These are phyloP conservation scores for Mycena leptocephala DNA, from an alignment of 768 basidiomycete species.

Conservation along the genomic window DNA sequence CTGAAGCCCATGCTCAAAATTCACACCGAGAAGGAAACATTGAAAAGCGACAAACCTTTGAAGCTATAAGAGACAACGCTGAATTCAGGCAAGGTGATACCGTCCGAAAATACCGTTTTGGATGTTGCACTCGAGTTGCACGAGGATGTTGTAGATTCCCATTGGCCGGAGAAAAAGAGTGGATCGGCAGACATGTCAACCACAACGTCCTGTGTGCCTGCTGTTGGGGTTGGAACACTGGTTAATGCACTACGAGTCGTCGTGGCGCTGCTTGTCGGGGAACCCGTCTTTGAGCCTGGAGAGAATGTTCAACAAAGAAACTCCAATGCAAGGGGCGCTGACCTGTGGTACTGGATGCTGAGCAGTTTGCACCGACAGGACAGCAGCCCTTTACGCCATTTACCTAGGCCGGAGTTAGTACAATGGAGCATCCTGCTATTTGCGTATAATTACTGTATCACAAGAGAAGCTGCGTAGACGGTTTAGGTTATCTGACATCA, in stretches of 20 bases:
- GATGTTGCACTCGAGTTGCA: conserved; percentile 10
- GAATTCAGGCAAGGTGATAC: neutral
- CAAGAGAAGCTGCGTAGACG: neutral
- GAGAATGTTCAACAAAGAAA: neutral
- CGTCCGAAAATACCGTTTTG: neutral
- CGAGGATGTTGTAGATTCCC: neutral
- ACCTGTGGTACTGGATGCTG: neutral
- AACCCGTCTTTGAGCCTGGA: neutral
- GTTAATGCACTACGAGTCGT: neutral
- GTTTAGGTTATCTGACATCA: neutral
- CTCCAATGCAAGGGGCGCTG: neutral
- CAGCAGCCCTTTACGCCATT: conserved; percentile 16
- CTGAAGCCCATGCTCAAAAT: neutral
- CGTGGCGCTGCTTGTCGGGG: neutral
- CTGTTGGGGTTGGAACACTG: conserved; percentile 9
- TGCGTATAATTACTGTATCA: neutral
- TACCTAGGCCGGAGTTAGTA: neutral
- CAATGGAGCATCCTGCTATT: too few relatives aligned
- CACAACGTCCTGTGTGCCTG: conserved; percentile 10
- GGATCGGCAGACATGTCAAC: neutral
- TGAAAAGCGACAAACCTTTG: neutral
- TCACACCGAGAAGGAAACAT: neutral
- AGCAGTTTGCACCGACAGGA: neutral
- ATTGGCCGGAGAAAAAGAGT: conserved; percentile 4
- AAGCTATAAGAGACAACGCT: conserved; percentile 2